These are phyloP conservation scores for Aeschynomene evenia DNA, from an alignment of 306 rosid genomes.

Conservation along the genomic window DNA sequence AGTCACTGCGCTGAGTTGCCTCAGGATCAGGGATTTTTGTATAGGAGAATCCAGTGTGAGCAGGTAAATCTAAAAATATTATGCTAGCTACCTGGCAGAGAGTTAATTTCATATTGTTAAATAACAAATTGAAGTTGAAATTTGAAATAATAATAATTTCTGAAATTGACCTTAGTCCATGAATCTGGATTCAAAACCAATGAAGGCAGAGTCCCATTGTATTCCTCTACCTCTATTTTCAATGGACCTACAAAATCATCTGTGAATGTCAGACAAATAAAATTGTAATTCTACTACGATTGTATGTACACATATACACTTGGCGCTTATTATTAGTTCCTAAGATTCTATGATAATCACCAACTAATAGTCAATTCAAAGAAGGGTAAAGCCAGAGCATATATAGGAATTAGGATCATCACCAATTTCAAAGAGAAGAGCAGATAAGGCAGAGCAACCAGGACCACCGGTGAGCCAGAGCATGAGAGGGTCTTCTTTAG, in stretches of 20 bases:
- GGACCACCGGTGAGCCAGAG: conserved; percentile 65
- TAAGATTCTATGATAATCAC: no score
- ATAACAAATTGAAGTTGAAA: no score
- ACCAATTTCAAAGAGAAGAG: conserved; percentile 44
- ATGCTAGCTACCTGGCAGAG: conserved; percentile 36
- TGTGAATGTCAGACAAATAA: no score
- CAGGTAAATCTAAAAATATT: conserved; percentile 47
- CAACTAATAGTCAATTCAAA: no score
- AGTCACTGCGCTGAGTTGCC: conserved; percentile 2
- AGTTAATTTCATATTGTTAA: no score
- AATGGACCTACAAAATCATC: not conserved
- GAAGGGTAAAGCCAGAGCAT: no score
- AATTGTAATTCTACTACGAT: no score
- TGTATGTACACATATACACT: no score
- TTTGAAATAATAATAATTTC: no score
- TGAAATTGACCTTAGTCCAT: conserved; percentile 50
- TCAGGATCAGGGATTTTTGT: not conserved
- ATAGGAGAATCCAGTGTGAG: conserved; percentile 57
- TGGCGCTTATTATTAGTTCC: no score
- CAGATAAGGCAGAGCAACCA: conserved; percentile 44
- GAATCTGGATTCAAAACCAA: conserved; percentile 34
- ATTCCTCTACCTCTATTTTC: not conserved
- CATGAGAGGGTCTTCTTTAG: conserved; percentile 48
- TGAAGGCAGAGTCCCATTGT: not conserved
- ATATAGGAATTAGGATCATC: not conserved